Conservation (phyloP, 1,139 yeast genomes). For the Suhomyces coccinellae region DNA sequence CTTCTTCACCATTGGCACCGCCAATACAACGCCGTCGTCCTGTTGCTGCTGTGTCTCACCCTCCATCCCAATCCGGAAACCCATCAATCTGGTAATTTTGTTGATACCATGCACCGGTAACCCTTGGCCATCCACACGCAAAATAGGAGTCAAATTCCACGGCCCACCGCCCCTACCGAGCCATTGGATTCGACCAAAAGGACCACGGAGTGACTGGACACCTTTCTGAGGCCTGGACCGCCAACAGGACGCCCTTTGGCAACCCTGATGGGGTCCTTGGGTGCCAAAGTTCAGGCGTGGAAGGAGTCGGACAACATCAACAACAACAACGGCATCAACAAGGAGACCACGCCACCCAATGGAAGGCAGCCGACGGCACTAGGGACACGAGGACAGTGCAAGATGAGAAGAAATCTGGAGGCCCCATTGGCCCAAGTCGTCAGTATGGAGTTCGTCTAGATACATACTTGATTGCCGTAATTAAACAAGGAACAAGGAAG, state of each 20-base stretch:
- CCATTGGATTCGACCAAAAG: no score
- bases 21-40: not conserved
- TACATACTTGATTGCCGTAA: slow-evolving; percentile 11
- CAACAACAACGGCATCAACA: no score
- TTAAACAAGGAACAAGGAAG: slow-evolving; percentile 12
- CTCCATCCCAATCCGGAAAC: slow-evolving; percentile 1
- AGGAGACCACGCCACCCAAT: not conserved
- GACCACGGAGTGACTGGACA: no score
- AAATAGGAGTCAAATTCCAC: not conserved
- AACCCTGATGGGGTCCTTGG: no score
- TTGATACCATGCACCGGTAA: slow-evolving; percentile 7
- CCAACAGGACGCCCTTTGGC: no score
- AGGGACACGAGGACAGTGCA: no score
- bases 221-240: no score
- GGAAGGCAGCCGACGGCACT: not conserved
- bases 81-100: slow-evolving; percentile 8
- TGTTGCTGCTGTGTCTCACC: not conserved
- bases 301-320: no score
- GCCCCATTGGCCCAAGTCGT: slow-evolving; percentile 2
- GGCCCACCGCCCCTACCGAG: no score
- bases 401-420: not conserved
- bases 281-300: no score
- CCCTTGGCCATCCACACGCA: not conserved
- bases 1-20: not conserved
- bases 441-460: slow-evolving; percentile 1